A percentile compares a stretch with the other conserved stretches of the same genome.
These are phyloP conservation scores for Lachancea lanzarotensis DNA, from an alignment of 805 yeast genomes.

Conservation along the genomic window DNA sequence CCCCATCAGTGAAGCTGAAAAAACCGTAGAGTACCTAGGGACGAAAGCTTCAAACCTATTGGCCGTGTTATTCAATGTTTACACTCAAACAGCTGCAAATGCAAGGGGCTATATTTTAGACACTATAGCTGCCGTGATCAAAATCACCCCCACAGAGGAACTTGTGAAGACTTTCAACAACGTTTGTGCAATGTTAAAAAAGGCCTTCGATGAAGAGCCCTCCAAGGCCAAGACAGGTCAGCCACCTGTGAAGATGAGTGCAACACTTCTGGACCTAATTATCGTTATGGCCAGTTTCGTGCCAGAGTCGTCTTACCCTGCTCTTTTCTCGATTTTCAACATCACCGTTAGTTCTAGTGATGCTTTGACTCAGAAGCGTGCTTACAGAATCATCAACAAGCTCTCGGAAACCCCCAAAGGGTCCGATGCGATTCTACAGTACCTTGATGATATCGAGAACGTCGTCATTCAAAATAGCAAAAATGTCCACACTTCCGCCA, in stretches of 20 bases:
- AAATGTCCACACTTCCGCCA: conserved; percentile 61
- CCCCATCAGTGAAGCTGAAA: conserved; percentile 47
- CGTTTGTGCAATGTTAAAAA: conserved; percentile 71
- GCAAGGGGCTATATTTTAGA: conserved; percentile 80
- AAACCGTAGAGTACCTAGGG: conserved; percentile 57
- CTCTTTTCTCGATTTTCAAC: conserved; percentile 72
- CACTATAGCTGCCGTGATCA: conserved; percentile 74
- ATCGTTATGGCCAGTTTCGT: conserved; percentile 83
- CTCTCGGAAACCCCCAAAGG: conserved; percentile 68
- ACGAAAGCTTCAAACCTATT: conserved; percentile 66
- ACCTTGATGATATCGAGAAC: conserved; percentile 51
- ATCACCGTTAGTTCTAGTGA: conserved; percentile 53
- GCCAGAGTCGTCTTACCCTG: conserved; percentile 61
- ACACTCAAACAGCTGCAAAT: conserved; percentile 80
- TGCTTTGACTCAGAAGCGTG: conserved; percentile 77
- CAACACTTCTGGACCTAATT: conserved; percentile 86
- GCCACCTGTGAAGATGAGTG: conserved; percentile 48
- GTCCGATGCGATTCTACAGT: conserved; percentile 43
- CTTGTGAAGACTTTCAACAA: conserved; percentile 73
- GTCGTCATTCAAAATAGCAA: conserved; percentile 54
- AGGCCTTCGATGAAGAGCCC: conserved; percentile 59
- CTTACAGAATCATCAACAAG: conserved; percentile 70
- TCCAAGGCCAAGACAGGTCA: conserved; percentile 27
- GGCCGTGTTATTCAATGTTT: conserved; percentile 86
- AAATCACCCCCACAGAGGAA: conserved; percentile 61